Conservation (phyloP, 2,329 filamentous ascomycete species). For the Orbilia quercus region DNA sequence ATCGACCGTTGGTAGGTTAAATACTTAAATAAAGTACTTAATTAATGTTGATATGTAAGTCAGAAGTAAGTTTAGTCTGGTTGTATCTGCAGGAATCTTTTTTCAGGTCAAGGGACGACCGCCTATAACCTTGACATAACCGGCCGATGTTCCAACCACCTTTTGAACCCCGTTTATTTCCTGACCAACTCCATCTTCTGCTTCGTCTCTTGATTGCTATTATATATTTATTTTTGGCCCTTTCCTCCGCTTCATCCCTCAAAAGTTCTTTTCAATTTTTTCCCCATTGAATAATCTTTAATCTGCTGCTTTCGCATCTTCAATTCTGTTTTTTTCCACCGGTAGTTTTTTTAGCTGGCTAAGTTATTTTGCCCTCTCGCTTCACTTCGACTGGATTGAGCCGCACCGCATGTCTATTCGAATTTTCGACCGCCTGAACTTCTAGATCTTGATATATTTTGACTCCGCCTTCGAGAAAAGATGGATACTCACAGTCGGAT, state of each 20-base stretch:
- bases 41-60: too few relatives aligned
- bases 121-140: conserved; percentile 52
- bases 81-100: conserved; percentile 37
- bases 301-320: conserved; percentile 18
- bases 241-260: conserved; percentile 21
- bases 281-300: conserved; percentile 15
- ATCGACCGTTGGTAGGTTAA: too few relatives aligned
- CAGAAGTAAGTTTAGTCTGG: too few relatives aligned
- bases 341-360: conserved; percentile 29
- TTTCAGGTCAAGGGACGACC: conserved; percentile 46
- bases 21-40: too few relatives aligned
- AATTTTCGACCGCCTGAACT: conserved; percentile 29
- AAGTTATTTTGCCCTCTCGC: conserved; percentile 21
- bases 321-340: conserved; percentile 20
- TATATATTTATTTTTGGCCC: conserved; percentile 14
- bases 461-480: conserved; percentile 8
- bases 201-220: conserved; percentile 22
- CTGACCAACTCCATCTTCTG: conserved; percentile 45
- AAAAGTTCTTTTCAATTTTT: conserved; percentile 13
- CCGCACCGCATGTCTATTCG: conserved; percentile 21
- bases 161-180: conserved; percentile 31
- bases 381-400: conserved; percentile 6
- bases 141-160: conserved; percentile 51
- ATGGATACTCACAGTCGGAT: conserved; percentile 52
- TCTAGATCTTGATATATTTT: conserved; percentile 18